A percentile compares a stretch with the other conserved stretches of the same genome.
Conservation (phyloP, 164 flowering plant species). For the Piper longum region DNA sequence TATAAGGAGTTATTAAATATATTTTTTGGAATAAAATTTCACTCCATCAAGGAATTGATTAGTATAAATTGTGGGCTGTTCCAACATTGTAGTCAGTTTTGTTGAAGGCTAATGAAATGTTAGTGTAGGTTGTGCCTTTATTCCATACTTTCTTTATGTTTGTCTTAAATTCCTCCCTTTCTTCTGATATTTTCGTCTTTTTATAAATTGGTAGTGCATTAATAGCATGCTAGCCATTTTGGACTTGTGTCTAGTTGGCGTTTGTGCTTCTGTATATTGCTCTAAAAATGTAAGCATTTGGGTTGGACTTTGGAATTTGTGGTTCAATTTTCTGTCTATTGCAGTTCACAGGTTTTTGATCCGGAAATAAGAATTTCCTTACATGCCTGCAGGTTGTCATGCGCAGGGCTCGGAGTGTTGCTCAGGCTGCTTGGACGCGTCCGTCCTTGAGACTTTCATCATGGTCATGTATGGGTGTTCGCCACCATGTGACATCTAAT, state of each 20-base stretch:
- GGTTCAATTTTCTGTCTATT: neutral
- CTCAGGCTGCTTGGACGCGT: slow-evolving; percentile 76
- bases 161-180: neutral
- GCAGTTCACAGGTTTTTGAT: neutral
- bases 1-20: neutral
- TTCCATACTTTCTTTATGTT: neutral
- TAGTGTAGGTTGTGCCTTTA: neutral
- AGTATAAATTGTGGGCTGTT: neutral
- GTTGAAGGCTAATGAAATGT: neutral
- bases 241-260: neutral
- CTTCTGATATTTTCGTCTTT: neutral
- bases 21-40: neutral
- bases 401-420: slow-evolving; percentile 87
- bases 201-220: neutral
- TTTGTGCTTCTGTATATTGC: neutral
- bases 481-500: slow-evolving; percentile 37
- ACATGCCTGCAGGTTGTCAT: slow-evolving; percentile 56
- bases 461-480: slow-evolving; percentile 95
- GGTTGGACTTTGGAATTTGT: neutral
- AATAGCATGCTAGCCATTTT: neutral
- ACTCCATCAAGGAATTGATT: neutral
- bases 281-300: neutral
- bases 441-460: slow-evolving; percentile 52
- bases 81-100: neutral
- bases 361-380: neutral